Conservation (phyloP, 768 basidiomycete genomes). For the Amanita subjunquillea region DNA sequence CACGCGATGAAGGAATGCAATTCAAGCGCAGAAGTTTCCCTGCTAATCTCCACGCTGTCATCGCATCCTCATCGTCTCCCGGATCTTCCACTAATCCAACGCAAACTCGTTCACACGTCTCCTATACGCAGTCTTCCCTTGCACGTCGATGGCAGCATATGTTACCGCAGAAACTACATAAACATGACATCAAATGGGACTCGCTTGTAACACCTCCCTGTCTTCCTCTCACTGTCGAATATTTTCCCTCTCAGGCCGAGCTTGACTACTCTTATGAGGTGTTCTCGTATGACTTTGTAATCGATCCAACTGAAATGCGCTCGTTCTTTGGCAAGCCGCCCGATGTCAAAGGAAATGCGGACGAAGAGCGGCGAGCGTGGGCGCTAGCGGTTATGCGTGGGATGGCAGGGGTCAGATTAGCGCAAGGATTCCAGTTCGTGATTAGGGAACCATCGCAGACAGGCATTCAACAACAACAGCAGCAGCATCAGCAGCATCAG, state of each 20-base stretch:
- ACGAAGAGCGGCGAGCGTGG: slow-evolving; percentile 59
- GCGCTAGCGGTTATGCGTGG: slow-evolving; percentile 80
- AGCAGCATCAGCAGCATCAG: slow-evolving; percentile 14
- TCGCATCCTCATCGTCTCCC: slow-evolving; percentile 38
- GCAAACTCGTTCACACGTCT: slow-evolving; percentile 43
- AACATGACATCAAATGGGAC: slow-evolving; percentile 89
- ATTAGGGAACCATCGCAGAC: slow-evolving; percentile 33
- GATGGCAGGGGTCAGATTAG: slow-evolving; percentile 86
- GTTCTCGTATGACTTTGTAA: slow-evolving; percentile 81
- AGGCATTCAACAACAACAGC: slow-evolving; percentile 14
- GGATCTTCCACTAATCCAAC: slow-evolving; percentile 54
- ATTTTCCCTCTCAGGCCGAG: slow-evolving; percentile 70
- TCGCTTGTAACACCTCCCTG: slow-evolving; percentile 78
- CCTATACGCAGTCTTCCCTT: slow-evolving; percentile 60
- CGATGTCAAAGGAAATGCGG: slow-evolving; percentile 31
- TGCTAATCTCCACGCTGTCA: slow-evolving; percentile 24
- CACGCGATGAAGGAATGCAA: slow-evolving; percentile 51
- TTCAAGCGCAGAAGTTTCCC: slow-evolving; percentile 41
- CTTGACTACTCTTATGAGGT: slow-evolving; percentile 71
- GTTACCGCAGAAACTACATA: slow-evolving; percentile 60
- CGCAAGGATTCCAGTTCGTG: slow-evolving; percentile 93
- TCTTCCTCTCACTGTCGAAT: slow-evolving; percentile 84
- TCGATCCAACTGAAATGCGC: slow-evolving; percentile 74
- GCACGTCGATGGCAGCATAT: slow-evolving; percentile 88
- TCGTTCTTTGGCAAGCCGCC: slow-evolving; percentile 79